phyloP scores from a whole-genome alignment of 2,329 filamentous ascomycete genomes.

The Capronia americana region DNA sequence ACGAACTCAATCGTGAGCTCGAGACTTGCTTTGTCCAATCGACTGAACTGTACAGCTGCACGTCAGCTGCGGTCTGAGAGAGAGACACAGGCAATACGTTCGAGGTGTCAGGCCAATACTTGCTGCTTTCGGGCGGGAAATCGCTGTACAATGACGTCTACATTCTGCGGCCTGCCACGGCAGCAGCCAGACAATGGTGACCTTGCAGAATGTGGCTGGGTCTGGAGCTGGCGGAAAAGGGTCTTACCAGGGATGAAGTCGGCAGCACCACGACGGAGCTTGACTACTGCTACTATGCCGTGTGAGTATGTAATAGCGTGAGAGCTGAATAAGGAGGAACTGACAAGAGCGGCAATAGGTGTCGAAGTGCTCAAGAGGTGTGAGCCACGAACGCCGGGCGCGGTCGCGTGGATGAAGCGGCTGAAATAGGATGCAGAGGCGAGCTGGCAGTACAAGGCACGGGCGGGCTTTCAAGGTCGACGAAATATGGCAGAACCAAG shows the following conservation, averaged over 20 bases:
- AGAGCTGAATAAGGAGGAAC: conserved; percentile 3
- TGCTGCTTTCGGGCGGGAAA: not conserved
- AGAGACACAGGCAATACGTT: not conserved
- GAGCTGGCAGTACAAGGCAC: too few relatives aligned
- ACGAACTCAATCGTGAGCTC: conserved; percentile 7
- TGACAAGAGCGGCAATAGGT: not conserved
- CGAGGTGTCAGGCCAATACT: not conserved
- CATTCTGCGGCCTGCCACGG: not conserved
- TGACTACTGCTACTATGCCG: not conserved
- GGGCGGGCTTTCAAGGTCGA: too few relatives aligned
- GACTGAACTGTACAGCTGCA: not conserved
- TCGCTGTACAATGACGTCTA: conserved; percentile 8
- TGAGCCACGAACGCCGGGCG: not conserved
- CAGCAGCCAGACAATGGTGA: not conserved
- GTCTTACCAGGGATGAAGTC: conserved; percentile 8
- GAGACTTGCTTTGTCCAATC: not conserved
- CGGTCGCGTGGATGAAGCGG: not conserved
- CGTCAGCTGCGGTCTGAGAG: conserved; percentile 1
- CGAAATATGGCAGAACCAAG: too few relatives aligned
- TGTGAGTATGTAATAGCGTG: conserved; percentile 5
- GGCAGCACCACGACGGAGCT: not conserved
- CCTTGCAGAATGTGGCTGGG: conserved; percentile 9
- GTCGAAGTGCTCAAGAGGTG: not conserved
- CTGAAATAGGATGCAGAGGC: too few relatives aligned
- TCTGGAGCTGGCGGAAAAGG: not conserved